Conservation (phyloP, 2,329 filamentous ascomycete species). For the Tolypocladium paradoxum region DNA sequence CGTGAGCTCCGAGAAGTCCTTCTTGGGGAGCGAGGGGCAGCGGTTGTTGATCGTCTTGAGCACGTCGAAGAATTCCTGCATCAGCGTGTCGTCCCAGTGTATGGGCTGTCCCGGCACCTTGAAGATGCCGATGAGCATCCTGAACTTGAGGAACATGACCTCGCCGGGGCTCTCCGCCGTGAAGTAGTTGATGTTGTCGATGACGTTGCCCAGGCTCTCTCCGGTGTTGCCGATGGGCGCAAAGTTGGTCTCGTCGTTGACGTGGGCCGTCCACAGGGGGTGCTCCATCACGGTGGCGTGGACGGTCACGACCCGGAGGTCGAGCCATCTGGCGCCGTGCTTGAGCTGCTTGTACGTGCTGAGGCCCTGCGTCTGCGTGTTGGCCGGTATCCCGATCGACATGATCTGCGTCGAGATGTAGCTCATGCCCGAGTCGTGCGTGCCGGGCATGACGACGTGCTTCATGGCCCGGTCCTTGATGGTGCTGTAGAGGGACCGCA, state of each 20-base stretch:
- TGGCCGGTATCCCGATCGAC: conserved; percentile 23
- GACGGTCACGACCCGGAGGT: conserved; percentile 29
- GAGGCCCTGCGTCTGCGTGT: conserved; percentile 34
- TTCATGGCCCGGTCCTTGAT: conserved; percentile 28
- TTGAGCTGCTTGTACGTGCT: conserved; percentile 33
- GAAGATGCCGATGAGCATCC: conserved; percentile 30
- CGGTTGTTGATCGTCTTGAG: conserved; percentile 30
- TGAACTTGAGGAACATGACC: conserved; percentile 34
- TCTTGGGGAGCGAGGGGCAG: conserved; percentile 13
- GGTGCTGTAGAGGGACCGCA: conserved; percentile 18
- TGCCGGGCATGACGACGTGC: conserved; percentile 35
- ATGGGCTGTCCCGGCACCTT: conserved; percentile 18
- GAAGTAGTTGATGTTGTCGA: conserved; percentile 33
- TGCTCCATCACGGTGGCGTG: conserved; percentile 8
- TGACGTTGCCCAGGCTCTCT: conserved; percentile 29
- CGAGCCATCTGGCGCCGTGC: conserved; percentile 34
- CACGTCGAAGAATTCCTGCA: conserved; percentile 30
- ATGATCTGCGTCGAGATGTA: conserved; percentile 22
- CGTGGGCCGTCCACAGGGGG: conserved; percentile 31
- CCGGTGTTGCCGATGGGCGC: conserved; percentile 34
- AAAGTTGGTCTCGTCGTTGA: conserved; percentile 21
- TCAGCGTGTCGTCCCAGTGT: conserved; percentile 25
- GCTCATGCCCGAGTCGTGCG: conserved; percentile 39
- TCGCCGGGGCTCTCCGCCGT: conserved; percentile 30
- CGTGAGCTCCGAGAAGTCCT: conserved; percentile 13